phyloP scores from a whole-genome alignment of 768 basidiomycete genomes.

The Rhizopogon vesiculosus region DNA sequence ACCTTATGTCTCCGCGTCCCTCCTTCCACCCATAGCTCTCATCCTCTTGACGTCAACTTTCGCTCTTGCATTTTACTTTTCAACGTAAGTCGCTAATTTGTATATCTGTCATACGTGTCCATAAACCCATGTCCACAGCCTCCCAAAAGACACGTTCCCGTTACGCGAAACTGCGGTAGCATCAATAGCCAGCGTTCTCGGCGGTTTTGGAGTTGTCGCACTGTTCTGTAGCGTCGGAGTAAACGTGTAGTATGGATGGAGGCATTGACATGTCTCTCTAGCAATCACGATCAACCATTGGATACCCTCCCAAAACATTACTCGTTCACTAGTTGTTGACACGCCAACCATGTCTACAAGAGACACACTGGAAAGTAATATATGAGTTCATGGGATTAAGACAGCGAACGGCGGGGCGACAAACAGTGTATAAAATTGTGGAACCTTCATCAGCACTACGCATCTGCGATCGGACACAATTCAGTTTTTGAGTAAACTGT shows the following conservation, averaged over 20 bases:
- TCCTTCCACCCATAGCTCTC: slow-evolving; percentile 75
- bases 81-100: slow-evolving; percentile 52
- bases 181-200: slow-evolving; percentile 67
- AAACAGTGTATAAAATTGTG: slow-evolving; percentile 89
- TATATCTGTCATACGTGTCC: background rate
- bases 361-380: slow-evolving; percentile 50
- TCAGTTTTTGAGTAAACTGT: background rate
- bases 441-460: slow-evolving; percentile 94
- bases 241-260: slow-evolving; percentile 49
- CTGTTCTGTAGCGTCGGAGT: slow-evolving; percentile 86
- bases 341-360: slow-evolving; percentile 78
- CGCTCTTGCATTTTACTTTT: slow-evolving; percentile 85
- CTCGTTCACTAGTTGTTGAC: slow-evolving; percentile 58
- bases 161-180: slow-evolving; percentile 69
- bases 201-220: slow-evolving; percentile 85
- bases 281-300: background rate
- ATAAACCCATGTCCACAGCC: slow-evolving; percentile 38
- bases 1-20: slow-evolving; percentile 59
- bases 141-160: slow-evolving; percentile 68
- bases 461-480: slow-evolving; percentile 38
- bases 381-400: slow-evolving; percentile 2
- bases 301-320: background rate
- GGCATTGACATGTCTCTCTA: slow-evolving; percentile 2
- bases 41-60: slow-evolving; percentile 73
- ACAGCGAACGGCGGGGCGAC: slow-evolving; percentile 23